phyloP scores from a whole-genome alignment of 1,284 basidiomycete genomes.

The Sphagnurus paluster region DNA sequence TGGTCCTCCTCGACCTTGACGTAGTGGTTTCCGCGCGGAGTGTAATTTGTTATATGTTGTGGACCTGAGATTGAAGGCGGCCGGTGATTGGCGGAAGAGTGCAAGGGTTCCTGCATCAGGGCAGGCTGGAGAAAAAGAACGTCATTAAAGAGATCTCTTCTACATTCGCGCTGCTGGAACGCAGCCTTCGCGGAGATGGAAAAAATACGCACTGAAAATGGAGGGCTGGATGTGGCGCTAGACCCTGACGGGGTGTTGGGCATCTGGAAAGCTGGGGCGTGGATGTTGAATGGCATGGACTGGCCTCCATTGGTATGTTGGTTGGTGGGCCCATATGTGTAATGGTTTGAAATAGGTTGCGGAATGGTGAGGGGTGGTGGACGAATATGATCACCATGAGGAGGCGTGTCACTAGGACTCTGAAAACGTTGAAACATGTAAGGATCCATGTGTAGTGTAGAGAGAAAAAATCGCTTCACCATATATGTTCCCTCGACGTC shows the following conservation, averaged over 20 bases:
- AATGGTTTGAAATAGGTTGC: constrained; percentile 43
- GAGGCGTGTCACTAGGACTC: constrained; percentile 40
- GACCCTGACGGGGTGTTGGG: constrained; percentile 71
- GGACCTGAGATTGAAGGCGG: constrained; percentile 39
- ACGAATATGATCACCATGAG: constrained; percentile 43
- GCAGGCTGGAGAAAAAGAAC: constrained; percentile 52
- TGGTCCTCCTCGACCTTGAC: constrained; percentile 70
- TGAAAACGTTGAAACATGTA: background rate
- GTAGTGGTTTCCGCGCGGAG: constrained; percentile 41
- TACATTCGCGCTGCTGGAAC: constrained; percentile 22
- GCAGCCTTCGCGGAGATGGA: constrained; percentile 30
- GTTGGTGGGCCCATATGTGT: constrained; percentile 32
- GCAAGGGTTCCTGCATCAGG: constrained; percentile 53
- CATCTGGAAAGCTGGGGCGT: constrained; percentile 55
- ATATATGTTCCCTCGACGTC: constrained; percentile 56
- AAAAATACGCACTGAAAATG: constrained; percentile 77
- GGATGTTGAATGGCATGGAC: constrained; percentile 49
- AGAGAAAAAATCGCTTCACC: constrained; percentile 29
- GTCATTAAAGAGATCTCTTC: constrained; percentile 44
- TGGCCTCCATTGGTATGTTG: constrained; percentile 32
- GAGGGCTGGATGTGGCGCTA: constrained; percentile 70
- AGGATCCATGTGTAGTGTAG: background rate
- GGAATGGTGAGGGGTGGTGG: constrained; percentile 66
- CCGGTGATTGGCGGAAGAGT: constrained; percentile 47
- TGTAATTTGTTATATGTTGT: constrained; percentile 35